Conservation (phyloP, 2,329 filamentous ascomycete genomes). For the Gaeumannomyces sp. region DNA sequence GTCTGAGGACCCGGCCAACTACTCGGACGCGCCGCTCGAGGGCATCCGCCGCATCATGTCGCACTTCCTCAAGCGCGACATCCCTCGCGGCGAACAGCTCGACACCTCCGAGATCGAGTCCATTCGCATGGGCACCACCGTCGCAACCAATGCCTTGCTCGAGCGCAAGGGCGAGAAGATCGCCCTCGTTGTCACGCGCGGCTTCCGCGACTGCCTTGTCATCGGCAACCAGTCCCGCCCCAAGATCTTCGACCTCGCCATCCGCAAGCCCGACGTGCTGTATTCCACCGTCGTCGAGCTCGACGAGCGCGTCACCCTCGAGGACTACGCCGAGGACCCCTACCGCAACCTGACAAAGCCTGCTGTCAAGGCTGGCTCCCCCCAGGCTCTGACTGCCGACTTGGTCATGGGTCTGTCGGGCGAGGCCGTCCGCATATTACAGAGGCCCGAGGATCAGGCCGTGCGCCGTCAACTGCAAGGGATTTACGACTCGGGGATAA, state of each 20-base stretch:
- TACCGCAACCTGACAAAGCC: slow-evolving; percentile 50
- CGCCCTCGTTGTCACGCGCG: slow-evolving; percentile 78
- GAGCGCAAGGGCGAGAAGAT: slow-evolving; percentile 88
- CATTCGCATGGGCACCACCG: slow-evolving; percentile 93
- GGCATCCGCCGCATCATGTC: slow-evolving; percentile 82
- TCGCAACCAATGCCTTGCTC: slow-evolving; percentile 85
- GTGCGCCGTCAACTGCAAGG: slow-evolving; percentile 57
- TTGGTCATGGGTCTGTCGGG: slow-evolving; percentile 67
- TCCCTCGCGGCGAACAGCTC: slow-evolving; percentile 71
- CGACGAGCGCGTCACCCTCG: slow-evolving; percentile 82
- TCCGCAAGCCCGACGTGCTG: slow-evolving; percentile 78
- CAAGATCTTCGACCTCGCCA: slow-evolving; percentile 85
- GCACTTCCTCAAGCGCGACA: slow-evolving; percentile 66
- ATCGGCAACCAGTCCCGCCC: slow-evolving; percentile 90
- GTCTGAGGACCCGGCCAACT: slow-evolving; percentile 80
- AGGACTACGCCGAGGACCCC: slow-evolving; percentile 89
- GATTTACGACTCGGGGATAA: slow-evolving; percentile 64
- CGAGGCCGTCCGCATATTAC: slow-evolving; percentile 66
- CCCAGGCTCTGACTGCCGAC: slow-evolving; percentile 41
- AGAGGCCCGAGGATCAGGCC: slow-evolving; percentile 49
- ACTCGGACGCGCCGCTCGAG: slow-evolving; percentile 84
- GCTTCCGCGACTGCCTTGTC: slow-evolving; percentile 79
- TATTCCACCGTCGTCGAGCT: slow-evolving; percentile 85
- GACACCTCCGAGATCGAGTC: slow-evolving; percentile 82
- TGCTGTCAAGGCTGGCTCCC: slow-evolving; percentile 43